Evolutionary conservation across 192 early-diverging fungal species (phyloP).

Genomic region (Mortierella antarctica): DNA sequence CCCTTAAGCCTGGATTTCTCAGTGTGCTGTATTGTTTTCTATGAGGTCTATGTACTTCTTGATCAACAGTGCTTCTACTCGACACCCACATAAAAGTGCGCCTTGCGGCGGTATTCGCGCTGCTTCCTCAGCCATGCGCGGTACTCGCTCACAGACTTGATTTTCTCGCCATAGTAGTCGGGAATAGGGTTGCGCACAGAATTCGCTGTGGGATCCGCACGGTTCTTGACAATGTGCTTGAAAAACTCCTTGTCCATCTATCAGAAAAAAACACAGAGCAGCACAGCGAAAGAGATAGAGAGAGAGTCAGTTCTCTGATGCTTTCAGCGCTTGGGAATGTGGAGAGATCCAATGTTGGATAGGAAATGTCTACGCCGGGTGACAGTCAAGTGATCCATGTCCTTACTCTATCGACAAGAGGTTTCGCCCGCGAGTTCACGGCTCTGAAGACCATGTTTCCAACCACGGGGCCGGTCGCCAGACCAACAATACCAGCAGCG

Average conservation of each 20-base stretch:
- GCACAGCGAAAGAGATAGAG: too few species aligned
- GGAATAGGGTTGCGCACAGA: constrained; percentile 84
- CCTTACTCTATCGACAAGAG: constrained; percentile 63
- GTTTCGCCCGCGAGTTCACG: constrained; percentile 55
- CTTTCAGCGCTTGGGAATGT: too few species aligned
- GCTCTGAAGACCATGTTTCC: constrained; percentile 70
- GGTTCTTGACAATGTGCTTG: constrained; percentile 69
- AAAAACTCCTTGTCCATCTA: constrained; percentile 68
- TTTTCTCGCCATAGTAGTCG: constrained; percentile 94
- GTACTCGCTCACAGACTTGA: constrained; percentile 85
- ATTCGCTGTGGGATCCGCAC: constrained; percentile 73
- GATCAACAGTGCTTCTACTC: constrained; percentile 24
- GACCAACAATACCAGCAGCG: constrained; percentile 69
- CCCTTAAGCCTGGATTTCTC: too few species aligned
- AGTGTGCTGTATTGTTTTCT: not conserved
- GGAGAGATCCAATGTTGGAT: too few species aligned
- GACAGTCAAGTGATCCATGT: too few species aligned
- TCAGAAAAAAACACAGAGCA: not conserved
- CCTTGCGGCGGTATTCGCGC: constrained; percentile 77
- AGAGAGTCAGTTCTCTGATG: too few species aligned
- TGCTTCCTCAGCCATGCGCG: constrained; percentile 91
- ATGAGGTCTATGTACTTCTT: not conserved
- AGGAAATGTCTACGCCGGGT: too few species aligned
- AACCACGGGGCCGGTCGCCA: constrained; percentile 72
- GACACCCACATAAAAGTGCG: constrained; percentile 70